These are phyloP conservation scores for Podospora anserina DNA, from an alignment of 495 filamentous ascomycete species.

Conservation along the genomic window DNA sequence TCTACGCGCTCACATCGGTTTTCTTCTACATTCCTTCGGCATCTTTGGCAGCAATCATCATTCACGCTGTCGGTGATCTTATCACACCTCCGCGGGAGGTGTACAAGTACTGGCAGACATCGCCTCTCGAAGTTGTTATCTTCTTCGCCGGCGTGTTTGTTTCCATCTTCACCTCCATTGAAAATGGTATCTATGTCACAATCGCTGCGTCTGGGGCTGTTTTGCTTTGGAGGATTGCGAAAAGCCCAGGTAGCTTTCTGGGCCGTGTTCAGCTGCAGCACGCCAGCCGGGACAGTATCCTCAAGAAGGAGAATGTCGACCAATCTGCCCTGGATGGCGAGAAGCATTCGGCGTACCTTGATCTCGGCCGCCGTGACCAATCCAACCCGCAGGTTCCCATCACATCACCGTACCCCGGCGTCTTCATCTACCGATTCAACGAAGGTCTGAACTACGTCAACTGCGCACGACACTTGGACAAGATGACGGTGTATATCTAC, in stretches of 20 bases:
- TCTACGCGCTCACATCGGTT: constrained; percentile 51
- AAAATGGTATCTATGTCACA: constrained; percentile 53
- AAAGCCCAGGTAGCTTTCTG: constrained; percentile 44
- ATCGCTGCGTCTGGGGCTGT: constrained; percentile 42
- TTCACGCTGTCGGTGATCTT: constrained; percentile 52
- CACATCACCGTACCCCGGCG: constrained; percentile 44
- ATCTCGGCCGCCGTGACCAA: constrained; percentile 34
- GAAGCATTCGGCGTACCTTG: constrained; percentile 26
- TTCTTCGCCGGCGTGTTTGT: constrained; percentile 53
- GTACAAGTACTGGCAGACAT: constrained; percentile 51
- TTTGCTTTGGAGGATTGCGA: constrained; percentile 47
- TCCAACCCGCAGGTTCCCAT: constrained; percentile 44
- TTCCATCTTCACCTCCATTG: constrained; percentile 50
- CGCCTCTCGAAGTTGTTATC: constrained; percentile 50
- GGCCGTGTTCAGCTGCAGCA: constrained; percentile 30
- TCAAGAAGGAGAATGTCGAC: constrained; percentile 27
- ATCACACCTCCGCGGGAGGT: constrained; percentile 48
- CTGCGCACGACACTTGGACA: constrained; percentile 47
- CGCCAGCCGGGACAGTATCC: constrained; percentile 14
- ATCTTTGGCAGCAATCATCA: constrained; percentile 48
- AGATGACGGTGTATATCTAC: constrained; percentile 42
- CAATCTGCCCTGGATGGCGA: constrained; percentile 11
- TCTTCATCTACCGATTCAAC: constrained; percentile 52
- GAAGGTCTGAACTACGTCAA: constrained; percentile 55
- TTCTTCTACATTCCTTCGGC: constrained; percentile 52